Base-by-base conservation (phyloP, 306 rosid genomes). In the Cicer judaicum region DNA sequence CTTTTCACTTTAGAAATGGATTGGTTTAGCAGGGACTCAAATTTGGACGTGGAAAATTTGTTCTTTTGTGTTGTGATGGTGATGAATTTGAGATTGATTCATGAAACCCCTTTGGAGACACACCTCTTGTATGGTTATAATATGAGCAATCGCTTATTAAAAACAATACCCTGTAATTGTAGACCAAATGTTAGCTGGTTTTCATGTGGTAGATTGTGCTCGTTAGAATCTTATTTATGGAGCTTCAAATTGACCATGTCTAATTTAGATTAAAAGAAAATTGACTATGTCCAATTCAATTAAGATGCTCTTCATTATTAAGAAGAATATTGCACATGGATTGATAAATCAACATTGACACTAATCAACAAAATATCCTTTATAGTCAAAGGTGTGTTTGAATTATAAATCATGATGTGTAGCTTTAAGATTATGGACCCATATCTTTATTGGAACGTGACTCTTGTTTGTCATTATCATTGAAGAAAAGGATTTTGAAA, bases 101-200 rank as follows among this genome's bases (percentile, higher is more conserved):
- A 68, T 48, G 68, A 62, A 69, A 70, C 54, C 44, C 39, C 76
- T 57, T 62, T 70, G 73, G 83, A 69, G 76, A 76, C 88, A 81
- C 40, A 38, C 13, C 47, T 53, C 46, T 75, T 57, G 83, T 81
- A 70, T 69, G 81, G 84, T 73, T 78, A 72, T 43, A 65, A 82
- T 72, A 75, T 76, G 41, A 61, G 59, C 68, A 86, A 53, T 65
- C 54, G 62, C 48, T 60, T 72, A 46, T 80, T 64, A 69, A 67
- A 71, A 71, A 53, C 54, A 62, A 68, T 56, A n/a, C 60, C 47
- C 73, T 63, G 15, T 68, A 78, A 73, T 15, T 46, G 55, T 64
- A 78, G 55, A 53, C 60, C 72, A 67, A 61, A 61, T 64, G 85
- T 68, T 78, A 77, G 82, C 85, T 82, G 85, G 76, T 84, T 77